A percentile compares a stretch with the other conserved stretches of the same genome.
Conservation (phyloP, 208 protist species). For the Leptomonas pyrrhocoris region DNA sequence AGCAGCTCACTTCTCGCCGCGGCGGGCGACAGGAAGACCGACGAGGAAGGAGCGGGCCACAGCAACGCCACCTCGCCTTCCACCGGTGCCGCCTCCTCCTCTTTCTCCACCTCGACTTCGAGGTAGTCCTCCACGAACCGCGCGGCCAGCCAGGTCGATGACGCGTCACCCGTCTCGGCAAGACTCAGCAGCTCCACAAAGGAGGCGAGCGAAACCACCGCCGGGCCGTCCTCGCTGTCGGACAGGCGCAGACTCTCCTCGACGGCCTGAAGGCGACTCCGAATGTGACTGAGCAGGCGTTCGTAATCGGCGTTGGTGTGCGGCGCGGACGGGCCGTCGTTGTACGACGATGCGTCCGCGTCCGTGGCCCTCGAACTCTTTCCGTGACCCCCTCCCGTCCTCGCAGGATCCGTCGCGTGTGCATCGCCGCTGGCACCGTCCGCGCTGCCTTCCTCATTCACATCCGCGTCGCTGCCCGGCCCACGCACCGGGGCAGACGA, state of each 20-base stretch:
- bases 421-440: no score
- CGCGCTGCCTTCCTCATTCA: no score
- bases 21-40: constrained; percentile 52
- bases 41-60: constrained; percentile 33
- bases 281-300: constrained; percentile 9
- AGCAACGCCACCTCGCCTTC: constrained; percentile 13
- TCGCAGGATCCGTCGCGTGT: no score
- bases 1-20: constrained; percentile 54
- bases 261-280: constrained; percentile 20
- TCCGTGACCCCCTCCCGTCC: no score
- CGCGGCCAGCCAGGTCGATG: constrained; percentile 32
- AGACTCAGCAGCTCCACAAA: constrained; percentile 63
- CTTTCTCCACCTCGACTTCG: constrained; percentile 33
- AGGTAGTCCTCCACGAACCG: constrained; percentile 45
- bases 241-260: constrained; percentile 22
- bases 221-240: constrained; percentile 26
- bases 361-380: no score
- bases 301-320: constrained; percentile 23
- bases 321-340: constrained; percentile 4
- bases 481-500: no score
- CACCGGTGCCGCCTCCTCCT: neutral
- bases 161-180: constrained; percentile 52
- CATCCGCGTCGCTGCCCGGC: no score
- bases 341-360: no score
- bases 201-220: constrained; percentile 32